Percentiles rank a stretch among this genome's conserved stretches.
Conservation (phyloP, 2,329 filamentous ascomycete species). For the Pseudogymnoascus sp. region DNA sequence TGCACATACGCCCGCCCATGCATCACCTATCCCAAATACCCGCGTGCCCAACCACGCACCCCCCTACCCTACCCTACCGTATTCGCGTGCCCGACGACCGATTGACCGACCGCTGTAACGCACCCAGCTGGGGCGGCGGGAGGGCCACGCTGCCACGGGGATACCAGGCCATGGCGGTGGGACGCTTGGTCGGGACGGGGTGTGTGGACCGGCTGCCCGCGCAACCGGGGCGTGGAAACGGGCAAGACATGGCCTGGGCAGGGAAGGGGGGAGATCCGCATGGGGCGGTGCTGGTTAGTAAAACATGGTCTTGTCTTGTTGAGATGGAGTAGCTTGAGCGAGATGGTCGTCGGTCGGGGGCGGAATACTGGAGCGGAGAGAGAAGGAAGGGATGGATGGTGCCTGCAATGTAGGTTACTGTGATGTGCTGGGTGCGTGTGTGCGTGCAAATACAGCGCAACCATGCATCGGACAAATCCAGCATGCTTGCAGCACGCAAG, state of each 20-base stretch:
- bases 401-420: background rate
- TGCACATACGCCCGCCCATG: background rate
- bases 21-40: background rate
- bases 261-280: background rate
- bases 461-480: background rate
- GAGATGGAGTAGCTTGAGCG: background rate
- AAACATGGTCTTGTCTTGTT: background rate
- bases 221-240: background rate
- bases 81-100: background rate
- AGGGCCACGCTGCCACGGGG: background rate
- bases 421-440: background rate
- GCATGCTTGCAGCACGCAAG: background rate
- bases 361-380: background rate
- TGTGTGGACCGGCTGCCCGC: background rate
- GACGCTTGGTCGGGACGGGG: background rate
- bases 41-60: constrained; percentile 1
- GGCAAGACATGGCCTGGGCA: background rate
- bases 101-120: background rate
- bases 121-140: background rate
- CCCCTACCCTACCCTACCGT: background rate
- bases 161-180: constrained; percentile 3
- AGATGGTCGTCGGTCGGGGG: background rate
- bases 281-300: background rate
- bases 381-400: background rate
- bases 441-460: background rate